Evolutionary conservation across 768 basidiomycete species (phyloP).

Genomic region (Clavaria fumosa): DNA sequence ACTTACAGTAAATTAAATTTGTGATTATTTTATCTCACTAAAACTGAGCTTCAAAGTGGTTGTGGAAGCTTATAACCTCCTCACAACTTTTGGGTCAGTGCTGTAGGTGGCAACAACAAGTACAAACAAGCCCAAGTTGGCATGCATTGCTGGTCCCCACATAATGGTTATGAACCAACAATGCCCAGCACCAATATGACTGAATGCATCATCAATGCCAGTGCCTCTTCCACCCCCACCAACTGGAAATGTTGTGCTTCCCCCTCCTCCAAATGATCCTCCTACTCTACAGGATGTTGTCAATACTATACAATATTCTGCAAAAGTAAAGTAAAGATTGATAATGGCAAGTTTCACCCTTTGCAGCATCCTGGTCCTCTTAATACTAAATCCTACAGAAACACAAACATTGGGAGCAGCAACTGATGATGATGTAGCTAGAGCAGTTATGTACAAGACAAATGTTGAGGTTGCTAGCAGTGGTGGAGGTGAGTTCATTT

Average conservation of each 20-base stretch:
- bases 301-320: neutral
- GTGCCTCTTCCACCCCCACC: neutral
- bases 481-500: neutral
- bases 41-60: too few species aligned
- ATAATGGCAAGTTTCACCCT: neutral
- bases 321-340: neutral
- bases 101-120: neutral
- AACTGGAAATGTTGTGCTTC: neutral
- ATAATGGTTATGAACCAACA: conserved; percentile 1
- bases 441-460: neutral
- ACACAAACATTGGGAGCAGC: neutral
- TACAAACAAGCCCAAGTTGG: neutral
- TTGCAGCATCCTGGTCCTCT: neutral
- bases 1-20: too few species aligned
- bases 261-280: conserved; percentile 1
- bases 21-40: too few species aligned
- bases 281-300: conserved; percentile 1
- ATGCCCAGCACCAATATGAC: neutral
- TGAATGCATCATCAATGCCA: conserved; percentile 3
- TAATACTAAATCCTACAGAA: neutral
- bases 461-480: conserved; percentile 1
- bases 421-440: neutral
- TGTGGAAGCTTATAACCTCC: neutral
- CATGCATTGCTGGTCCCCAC: conserved; percentile 4
- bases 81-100: neutral